These are phyloP conservation scores for Sicyos edulis DNA, from an alignment of 306 rosid genomes.

Conservation along the genomic window DNA sequence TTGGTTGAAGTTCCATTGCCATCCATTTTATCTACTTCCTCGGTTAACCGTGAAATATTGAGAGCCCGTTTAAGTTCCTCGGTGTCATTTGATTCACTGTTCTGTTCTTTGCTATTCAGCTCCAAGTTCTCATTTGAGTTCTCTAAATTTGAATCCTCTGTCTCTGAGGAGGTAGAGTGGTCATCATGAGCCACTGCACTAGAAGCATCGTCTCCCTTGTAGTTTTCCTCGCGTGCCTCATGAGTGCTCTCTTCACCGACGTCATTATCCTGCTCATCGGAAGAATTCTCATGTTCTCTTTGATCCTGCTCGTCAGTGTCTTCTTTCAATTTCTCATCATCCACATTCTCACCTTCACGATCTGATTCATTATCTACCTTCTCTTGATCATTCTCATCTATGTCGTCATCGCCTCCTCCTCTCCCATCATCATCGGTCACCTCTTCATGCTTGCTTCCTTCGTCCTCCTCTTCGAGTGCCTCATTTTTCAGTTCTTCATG, in stretches of 20 bases:
- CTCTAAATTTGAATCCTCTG: slow-evolving; percentile 34
- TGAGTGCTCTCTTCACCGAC: slow-evolving; percentile 34
- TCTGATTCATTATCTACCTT: slow-evolving; percentile 42
- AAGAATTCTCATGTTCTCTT: slow-evolving; percentile 36
- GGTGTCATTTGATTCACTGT: slow-evolving; percentile 22
- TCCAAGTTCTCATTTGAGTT: no score
- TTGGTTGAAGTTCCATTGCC: slow-evolving; percentile 28
- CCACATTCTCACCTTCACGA: slow-evolving; percentile 47
- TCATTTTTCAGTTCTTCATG: slow-evolving; percentile 36
- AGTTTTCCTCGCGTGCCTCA: slow-evolving; percentile 89
- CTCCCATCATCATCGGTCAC: slow-evolving; percentile 48
- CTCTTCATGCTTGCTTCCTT: slow-evolving; percentile 46
- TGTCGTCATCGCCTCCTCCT: slow-evolving; percentile 64
- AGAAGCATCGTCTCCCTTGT: slow-evolving; percentile 92
- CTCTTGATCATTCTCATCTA: slow-evolving; percentile 71
- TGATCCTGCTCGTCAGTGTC: slow-evolving; percentile 37
- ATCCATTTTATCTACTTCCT: slow-evolving; percentile 29
- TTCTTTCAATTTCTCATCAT: slow-evolving; percentile 56
- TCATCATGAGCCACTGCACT: slow-evolving; percentile 89
- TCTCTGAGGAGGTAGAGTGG: slow-evolving; percentile 34
- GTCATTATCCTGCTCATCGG: slow-evolving; percentile 36
- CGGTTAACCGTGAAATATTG: slow-evolving; percentile 32
- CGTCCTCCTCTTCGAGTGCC: slow-evolving; percentile 45
- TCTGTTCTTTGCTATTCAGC: slow-evolving; percentile 29
- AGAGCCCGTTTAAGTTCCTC: slow-evolving; percentile 30